phyloP scores from a whole-genome alignment of 768 basidiomycete genomes.

The Hericium erinaceus region DNA sequence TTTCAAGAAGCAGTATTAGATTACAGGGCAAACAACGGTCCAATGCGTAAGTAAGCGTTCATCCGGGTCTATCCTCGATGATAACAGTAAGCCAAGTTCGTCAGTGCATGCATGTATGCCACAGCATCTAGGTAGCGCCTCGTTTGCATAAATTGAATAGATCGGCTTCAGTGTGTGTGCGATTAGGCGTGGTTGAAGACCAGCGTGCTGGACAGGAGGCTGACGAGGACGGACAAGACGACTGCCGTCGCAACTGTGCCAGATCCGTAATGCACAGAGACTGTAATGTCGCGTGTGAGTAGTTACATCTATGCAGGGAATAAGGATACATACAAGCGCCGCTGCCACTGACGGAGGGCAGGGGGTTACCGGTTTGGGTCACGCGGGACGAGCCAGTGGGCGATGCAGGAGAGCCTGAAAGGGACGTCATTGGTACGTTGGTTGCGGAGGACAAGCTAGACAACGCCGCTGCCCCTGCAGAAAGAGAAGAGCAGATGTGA shows the following conservation, averaged over 20 bases:
- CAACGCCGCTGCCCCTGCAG: background rate
- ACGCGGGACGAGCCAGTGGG: background rate
- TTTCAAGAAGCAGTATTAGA: no score
- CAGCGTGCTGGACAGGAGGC: background rate
- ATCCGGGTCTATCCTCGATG: no score
- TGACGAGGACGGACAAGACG: background rate
- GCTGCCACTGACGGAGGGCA: background rate
- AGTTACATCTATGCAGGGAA: background rate
- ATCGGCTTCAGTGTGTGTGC: background rate
- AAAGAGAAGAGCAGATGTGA: background rate
- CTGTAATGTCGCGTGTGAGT: no score
- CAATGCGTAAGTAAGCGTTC: background rate
- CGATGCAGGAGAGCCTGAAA: background rate
- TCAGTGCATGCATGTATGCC: background rate
- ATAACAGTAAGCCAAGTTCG: background rate
- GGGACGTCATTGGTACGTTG: background rate
- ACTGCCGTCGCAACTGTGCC: background rate
- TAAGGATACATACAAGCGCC: background rate
- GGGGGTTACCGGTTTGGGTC: background rate
- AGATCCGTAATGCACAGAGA: background rate
- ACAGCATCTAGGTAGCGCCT: background rate
- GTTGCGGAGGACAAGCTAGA: background rate
- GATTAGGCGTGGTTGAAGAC: background rate
- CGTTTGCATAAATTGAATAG: background rate
- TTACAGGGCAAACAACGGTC: no score